Base-by-base conservation (phyloP, 1,284 basidiomycete genomes). In the Cryptococcus sp. region DNA sequence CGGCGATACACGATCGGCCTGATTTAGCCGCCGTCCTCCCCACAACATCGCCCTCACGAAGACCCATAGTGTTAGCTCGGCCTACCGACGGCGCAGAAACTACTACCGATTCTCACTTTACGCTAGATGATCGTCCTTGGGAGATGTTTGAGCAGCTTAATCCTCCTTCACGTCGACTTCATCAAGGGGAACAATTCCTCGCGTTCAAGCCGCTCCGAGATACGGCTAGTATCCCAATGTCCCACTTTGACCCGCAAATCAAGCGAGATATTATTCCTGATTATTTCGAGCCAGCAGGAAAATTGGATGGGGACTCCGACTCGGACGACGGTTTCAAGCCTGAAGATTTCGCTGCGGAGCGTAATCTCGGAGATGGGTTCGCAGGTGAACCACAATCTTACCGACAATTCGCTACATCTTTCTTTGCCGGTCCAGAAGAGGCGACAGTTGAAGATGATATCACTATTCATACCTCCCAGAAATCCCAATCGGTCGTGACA, bases 71-170 rank as follows among this genome's bases (percentile, higher is more conserved):
- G 0, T 56, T 73, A 37, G 44, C 33, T 42, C 5, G 14, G 30
- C 10, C 31, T 38, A n/a, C 23, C 7, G 38, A 41, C 38, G 38
- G 38, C 10, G 10, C 38, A 10, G 38, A 54, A 31, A 58, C 53
- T 1, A 3, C 34, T 3, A 30, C 30, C 7, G 67, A 66, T 33
- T 37, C 55, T 4, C 53, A 46, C 2, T 44, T 71, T 3, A 49
- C 63, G 2, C 63, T 74, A 31, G 73, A 76, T 44, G 73, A 76
- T 52, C 59, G 72, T 8, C 67, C 66, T n/a, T 76, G 73, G 73
- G 73, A 76, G 60, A 58, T 72, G 59, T 66, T 72, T 30, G 72
- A 76, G 52, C 60, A 69, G 14, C 65, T 76, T 57, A 57, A 56
- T 8, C 63, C 67, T 2, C 46, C 46, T 5, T 49, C 59, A 1